phyloP scores from a whole-genome alignment of 2,329 filamentous ascomycete species.

The Achaetomium macrosporum region DNA sequence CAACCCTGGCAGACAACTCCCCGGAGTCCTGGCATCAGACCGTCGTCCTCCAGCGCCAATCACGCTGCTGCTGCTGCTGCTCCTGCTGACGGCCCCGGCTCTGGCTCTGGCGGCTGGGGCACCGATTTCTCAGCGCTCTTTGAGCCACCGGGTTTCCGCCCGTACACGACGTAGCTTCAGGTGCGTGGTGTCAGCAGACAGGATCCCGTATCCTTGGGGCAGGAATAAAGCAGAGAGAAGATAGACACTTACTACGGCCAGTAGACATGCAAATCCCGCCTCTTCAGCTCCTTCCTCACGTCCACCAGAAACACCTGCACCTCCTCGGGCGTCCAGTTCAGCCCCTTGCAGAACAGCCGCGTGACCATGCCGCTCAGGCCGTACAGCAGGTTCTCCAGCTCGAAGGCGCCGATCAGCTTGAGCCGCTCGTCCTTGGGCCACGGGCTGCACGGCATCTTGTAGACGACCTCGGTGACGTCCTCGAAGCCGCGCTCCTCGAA shows the following conservation, averaged over 20 bases:
- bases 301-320: conserved; percentile 19
- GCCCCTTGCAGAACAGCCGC: conserved; percentile 17
- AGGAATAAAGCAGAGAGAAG: conserved; percentile 21
- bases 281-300: conserved; percentile 20
- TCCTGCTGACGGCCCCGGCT: neutral
- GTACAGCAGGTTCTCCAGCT: conserved; percentile 18
- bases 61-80: neutral
- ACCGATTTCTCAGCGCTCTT: neutral
- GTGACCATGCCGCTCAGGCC: conserved; percentile 20
- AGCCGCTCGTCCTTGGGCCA: conserved; percentile 23
- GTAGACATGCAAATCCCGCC: conserved; percentile 19
- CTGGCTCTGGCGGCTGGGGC: neutral
- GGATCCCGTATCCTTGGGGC: conserved; percentile 4
- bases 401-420: conserved; percentile 23
- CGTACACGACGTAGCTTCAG: conserved; percentile 12
- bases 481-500: conserved; percentile 21
- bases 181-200: neutral
- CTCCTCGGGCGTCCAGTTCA: conserved; percentile 20
- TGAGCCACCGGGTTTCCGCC: conserved; percentile 9
- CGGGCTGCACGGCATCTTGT: conserved; percentile 21
- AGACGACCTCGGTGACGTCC: conserved; percentile 18
- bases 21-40: too few relatives aligned
- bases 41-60: too few relatives aligned
- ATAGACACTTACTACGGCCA: conserved; percentile 25
- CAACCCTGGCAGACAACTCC: neutral